Base-by-base conservation (phyloP, 108 stramenopile species). In the Nannochloropsis oceanica region DNA sequence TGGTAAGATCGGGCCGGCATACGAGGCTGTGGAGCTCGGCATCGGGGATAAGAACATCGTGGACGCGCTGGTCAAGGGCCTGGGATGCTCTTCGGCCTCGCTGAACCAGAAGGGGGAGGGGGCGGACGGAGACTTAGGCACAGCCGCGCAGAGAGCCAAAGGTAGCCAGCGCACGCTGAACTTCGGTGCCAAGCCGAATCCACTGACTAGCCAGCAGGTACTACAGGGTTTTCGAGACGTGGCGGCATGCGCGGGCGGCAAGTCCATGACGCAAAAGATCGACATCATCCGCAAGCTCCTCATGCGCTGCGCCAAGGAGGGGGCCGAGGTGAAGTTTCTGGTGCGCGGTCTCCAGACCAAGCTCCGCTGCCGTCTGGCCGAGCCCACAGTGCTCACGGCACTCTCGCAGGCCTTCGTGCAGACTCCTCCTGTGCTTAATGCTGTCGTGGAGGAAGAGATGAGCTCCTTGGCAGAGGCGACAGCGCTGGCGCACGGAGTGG, bases 321-420 rank as follows among this genome's bases (percentile, higher is more conserved):
- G 93, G 11, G 42, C 86, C 26, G 98, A 99, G 91, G 90, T 96
- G 44, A 96, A 97, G 86, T 99, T 96, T 92, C 93, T 99, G 82
- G 94, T 99, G 43, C 94, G 99, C 8, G 97, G 96, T 25, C 93
- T 99, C 82, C 98, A 99, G 91, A 97, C 98, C 20, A 99, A 98
- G 91, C 92, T 99, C 79, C 91, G 99, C 25, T 96, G 98, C 87
- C 98, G 99, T 25, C 87, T 97, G 84, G 96, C 98, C 3, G 93
- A 94, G 83, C 92, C 91, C n/a, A 98, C 97, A 43, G 99, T 99
- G 3, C 88, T 99, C 85, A 93, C 95, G 43, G 89, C 95, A 22
- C 92, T 99, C 85, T 95, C 98, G 11, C 98, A 99, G 84, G 95
- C 98, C 12, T 84, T 96, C 25, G 84, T 89, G 43, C 87, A 86